Percentiles rank a stretch among this genome's conserved stretches.
These are phyloP conservation scores for Pisolithus tinctorius DNA, from an alignment of 768 basidiomycete species.

Conservation along the genomic window DNA sequence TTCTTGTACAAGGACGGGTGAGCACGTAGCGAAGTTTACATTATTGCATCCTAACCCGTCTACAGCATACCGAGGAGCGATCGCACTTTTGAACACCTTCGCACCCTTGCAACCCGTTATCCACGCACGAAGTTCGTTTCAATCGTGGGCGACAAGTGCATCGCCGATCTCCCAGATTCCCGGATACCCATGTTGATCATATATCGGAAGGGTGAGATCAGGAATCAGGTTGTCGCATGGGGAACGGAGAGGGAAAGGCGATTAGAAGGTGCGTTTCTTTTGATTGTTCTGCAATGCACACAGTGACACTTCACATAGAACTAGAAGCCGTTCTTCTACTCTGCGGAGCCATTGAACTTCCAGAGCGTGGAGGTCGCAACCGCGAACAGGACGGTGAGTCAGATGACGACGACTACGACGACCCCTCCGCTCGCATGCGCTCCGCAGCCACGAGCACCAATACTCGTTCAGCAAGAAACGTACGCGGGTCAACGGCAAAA, in stretches of 20 bases:
- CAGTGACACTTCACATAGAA: slow-evolving; percentile 34
- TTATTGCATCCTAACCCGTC: neutral
- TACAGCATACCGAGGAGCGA: slow-evolving; percentile 75
- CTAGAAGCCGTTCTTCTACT: slow-evolving; percentile 65
- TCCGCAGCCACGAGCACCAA: slow-evolving; percentile 57
- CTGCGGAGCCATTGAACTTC: slow-evolving; percentile 56
- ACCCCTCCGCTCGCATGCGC: slow-evolving; percentile 47
- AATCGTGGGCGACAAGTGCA: slow-evolving; percentile 91
- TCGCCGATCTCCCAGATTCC: slow-evolving; percentile 89
- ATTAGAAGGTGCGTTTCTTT: slow-evolving; percentile 57
- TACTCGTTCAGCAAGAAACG: slow-evolving; percentile 43
- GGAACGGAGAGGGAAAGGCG: slow-evolving; percentile 71
- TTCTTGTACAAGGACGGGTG: slow-evolving; percentile 95
- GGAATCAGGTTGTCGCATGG: slow-evolving; percentile 80
- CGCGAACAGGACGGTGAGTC: slow-evolving; percentile 33
- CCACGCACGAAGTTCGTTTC: slow-evolving; percentile 94
- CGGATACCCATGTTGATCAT: slow-evolving; percentile 89
- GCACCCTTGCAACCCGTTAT: slow-evolving; percentile 69
- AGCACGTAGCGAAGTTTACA: slow-evolving; percentile 22
- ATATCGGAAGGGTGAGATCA: slow-evolving; percentile 88
- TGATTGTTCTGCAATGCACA: slow-evolving; percentile 1
- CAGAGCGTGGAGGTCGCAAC: slow-evolving; percentile 32
- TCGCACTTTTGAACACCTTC: slow-evolving; percentile 63
- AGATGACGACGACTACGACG: slow-evolving; percentile 42
- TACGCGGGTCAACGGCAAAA: slow-evolving; percentile 43